phyloP scores from a whole-genome alignment of 306 rosid genomes.

The Potentilla sterilis region DNA sequence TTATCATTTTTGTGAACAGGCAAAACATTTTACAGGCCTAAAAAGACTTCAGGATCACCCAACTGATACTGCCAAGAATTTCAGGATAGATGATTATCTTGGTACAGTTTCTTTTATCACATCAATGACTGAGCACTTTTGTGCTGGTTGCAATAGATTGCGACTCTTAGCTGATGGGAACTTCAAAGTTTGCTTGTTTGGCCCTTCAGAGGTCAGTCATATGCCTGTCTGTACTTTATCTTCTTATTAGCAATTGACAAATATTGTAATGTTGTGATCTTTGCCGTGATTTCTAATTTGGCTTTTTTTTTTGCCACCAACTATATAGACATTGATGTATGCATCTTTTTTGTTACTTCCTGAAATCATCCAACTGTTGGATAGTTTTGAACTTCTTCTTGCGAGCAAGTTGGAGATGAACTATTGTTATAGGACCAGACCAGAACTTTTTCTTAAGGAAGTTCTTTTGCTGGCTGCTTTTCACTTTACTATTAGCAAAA shows the following conservation, averaged over 20 bases:
- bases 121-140: slow-evolving; percentile 95
- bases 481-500: not conserved
- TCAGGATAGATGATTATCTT: slow-evolving; percentile 64
- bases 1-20: slow-evolving; percentile 42
- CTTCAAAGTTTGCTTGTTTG: slow-evolving; percentile 93
- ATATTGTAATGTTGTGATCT: not conserved
- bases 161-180: slow-evolving; percentile 92
- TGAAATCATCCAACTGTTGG: not conserved
- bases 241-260: slow-evolving; percentile 20
- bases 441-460: not conserved
- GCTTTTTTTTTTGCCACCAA: not conserved
- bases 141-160: slow-evolving; percentile 96
- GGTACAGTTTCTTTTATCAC: slow-evolving; percentile 88
- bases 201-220: slow-evolving; percentile 82
- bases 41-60: slow-evolving; percentile 76
- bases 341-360: not conserved
- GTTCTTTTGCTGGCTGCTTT: not conserved
- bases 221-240: slow-evolving; percentile 16
- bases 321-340: not conserved
- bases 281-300: not conserved
- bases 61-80: slow-evolving; percentile 88
- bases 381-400: not conserved
- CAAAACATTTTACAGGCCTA: slow-evolving; percentile 41
- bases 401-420: not conserved
- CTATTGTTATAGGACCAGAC: not conserved